Evolutionary conservation across 2,329 filamentous ascomycete species (phyloP).

Genomic region (Colletotrichum sp.): DNA sequence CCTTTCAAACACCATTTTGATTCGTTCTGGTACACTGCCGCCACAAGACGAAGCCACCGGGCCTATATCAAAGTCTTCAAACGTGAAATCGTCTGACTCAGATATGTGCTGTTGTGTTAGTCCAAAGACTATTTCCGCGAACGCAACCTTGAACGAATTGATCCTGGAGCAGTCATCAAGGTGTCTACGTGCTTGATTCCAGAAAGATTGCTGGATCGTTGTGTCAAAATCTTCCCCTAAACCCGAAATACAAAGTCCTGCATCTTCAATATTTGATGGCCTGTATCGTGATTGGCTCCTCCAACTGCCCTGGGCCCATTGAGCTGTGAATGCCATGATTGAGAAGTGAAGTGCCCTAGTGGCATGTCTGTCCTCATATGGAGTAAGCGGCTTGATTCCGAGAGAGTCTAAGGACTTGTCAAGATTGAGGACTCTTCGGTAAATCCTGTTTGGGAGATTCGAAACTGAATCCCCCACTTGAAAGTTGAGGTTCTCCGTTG

Average conservation of each 20-base stretch:
- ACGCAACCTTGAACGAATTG: slow-evolving; percentile 41
- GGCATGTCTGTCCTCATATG: slow-evolving; percentile 46
- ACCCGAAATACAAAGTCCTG: not conserved
- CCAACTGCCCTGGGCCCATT: slow-evolving; percentile 49
- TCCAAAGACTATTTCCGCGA: slow-evolving; percentile 43
- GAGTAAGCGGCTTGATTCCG: slow-evolving; percentile 44
- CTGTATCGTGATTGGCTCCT: slow-evolving; percentile 17
- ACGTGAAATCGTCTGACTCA: slow-evolving; percentile 8
- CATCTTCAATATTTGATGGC: not conserved
- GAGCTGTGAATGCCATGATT: slow-evolving; percentile 58
- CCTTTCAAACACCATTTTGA: slow-evolving; percentile 24
- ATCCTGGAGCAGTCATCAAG: slow-evolving; percentile 38
- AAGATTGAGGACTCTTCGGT: slow-evolving; percentile 51
- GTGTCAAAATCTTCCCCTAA: slow-evolving; percentile 40
- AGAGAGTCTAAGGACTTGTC: slow-evolving; percentile 47
- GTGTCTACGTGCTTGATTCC: slow-evolving; percentile 41
- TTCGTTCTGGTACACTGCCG: not conserved
- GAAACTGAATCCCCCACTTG: slow-evolving; percentile 39
- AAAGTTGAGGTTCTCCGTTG: not conserved
- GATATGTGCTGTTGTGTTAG: slow-evolving; percentile 35
- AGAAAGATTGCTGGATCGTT: slow-evolving; percentile 39
- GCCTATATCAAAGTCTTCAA: not conserved
- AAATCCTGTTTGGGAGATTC: slow-evolving; percentile 46
- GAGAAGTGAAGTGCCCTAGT: slow-evolving; percentile 51
- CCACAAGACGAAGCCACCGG: not conserved